Base-by-base conservation (phyloP, 768 basidiomycete genomes). In the Kwoniella newhampshirensis region DNA sequence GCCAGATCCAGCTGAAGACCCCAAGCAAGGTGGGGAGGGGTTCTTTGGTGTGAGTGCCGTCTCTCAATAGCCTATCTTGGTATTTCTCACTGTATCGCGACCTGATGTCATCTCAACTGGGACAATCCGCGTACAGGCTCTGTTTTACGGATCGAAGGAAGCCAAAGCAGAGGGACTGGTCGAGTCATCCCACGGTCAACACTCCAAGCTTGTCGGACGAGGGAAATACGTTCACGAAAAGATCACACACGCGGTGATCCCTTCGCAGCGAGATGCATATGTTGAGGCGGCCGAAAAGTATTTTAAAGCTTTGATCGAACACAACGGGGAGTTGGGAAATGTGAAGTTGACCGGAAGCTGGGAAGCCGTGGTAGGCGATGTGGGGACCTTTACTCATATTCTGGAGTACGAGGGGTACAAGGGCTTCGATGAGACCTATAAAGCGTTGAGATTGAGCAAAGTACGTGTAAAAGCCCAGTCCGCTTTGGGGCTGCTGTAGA, bases 321-420 rank as follows among this genome's bases (percentile, higher is more conserved):
- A 84, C 23, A 81, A 83, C 39, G 75, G 92, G 48, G 82, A 87
- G 37, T 54, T 69, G 20, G 70, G 70, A 5, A 59, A 66, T 50
- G 86, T 94, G 54, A 92, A 94, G 75, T 81, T 98, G 57, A 90
- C 88, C 0, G 96, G 94, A 20, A 89, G 86, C 66, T 99, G 91
- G 89, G 93, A 98, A 77, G 86, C 87, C 0, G 67, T 89, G 18
- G 83, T 98, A 27, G 96, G 96, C 39, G 85, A 90, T 57, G 87
- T 92, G 59, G 96, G 61, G 23, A 62, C 73, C 57, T 74, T 60
- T 58, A 72, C 62, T 12, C 85, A 85, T 64, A 90, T 94, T 63
- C 80, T 96, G 26, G 94, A 97, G 78, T 94, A 94, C 73, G 91
- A 96, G 78, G 92, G 93, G 59, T 89, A 91, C 75, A 84, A 82